Percentiles rank a stretch among this genome's conserved stretches.
Evolutionary conservation across 2,329 filamentous ascomycete genomes (phyloP).

Genomic region (Fusarium bulbicola): DNA sequence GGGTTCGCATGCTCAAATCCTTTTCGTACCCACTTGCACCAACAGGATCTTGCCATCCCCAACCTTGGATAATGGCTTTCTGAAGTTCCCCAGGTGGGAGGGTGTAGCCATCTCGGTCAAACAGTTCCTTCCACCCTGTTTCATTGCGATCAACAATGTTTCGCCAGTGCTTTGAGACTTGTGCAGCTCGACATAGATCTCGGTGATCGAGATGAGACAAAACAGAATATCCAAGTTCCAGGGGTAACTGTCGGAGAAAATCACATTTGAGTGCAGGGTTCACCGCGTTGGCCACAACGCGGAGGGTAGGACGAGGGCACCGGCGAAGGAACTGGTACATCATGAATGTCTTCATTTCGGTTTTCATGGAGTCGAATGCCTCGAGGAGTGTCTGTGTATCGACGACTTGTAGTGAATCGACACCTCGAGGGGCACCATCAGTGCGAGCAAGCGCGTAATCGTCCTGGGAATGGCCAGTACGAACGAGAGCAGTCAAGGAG

Average conservation of each 20-base stretch:
- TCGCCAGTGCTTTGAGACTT: slow-evolving; percentile 95
- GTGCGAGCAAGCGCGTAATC: slow-evolving; percentile 41
- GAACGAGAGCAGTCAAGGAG: slow-evolving; percentile 42
- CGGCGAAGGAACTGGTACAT: slow-evolving; percentile 95
- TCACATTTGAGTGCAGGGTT: slow-evolving; percentile 96
- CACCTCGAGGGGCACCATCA: slow-evolving; percentile 14
- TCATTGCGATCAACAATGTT: slow-evolving; percentile 92
- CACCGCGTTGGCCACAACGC: slow-evolving; percentile 88
- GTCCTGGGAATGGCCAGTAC: slow-evolving; percentile 34
- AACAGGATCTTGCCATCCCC: slow-evolving; percentile 95
- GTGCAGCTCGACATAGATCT: slow-evolving; percentile 88
- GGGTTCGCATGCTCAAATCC: slow-evolving; percentile 73
- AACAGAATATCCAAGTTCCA: slow-evolving; percentile 88
- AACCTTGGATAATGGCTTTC: slow-evolving; percentile 87
- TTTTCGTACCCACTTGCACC: slow-evolving; percentile 79
- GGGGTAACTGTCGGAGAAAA: slow-evolving; percentile 83
- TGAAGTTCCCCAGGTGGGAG: slow-evolving; percentile 85
- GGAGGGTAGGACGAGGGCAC: slow-evolving; percentile 86
- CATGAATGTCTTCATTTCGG: slow-evolving; percentile 92
- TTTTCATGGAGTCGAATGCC: slow-evolving; percentile 88
- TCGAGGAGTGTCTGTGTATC: slow-evolving; percentile 89
- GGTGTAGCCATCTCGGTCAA: slow-evolving; percentile 83
- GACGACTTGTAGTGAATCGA: slow-evolving; percentile 59
- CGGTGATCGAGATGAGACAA: slow-evolving; percentile 85
- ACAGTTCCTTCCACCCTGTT: slow-evolving; percentile 92